Evolutionary conservation across 805 yeast genomes (phyloP).

Genomic region (Schwanniomyces vanrijiae): DNA sequence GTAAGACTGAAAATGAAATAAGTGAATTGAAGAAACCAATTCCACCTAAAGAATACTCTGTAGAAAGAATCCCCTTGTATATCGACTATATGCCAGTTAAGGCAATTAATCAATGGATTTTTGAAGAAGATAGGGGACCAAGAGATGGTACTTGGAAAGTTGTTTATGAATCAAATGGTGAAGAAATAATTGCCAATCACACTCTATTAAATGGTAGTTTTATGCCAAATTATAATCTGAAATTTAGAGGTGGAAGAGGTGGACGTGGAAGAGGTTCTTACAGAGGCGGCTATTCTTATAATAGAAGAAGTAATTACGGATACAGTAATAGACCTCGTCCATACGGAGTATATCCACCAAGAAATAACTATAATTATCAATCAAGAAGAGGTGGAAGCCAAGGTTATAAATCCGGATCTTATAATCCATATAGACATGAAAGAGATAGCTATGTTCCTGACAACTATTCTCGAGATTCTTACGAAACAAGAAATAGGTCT

Average conservation of each 20-base stretch:
- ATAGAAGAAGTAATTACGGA: slow-evolving; percentile 4
- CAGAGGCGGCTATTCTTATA: slow-evolving; percentile 1
- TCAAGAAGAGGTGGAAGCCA: slow-evolving; percentile 6
- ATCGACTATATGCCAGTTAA: slow-evolving; percentile 47
- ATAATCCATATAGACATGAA: slow-evolving; percentile 6
- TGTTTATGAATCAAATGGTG: slow-evolving; percentile 32
- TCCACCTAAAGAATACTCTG: slow-evolving; percentile 15
- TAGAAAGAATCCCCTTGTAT: slow-evolving; percentile 26
- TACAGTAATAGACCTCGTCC: slow-evolving; percentile 1
- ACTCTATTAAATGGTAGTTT: slow-evolving; percentile 16
- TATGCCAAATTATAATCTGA: slow-evolving; percentile 13
- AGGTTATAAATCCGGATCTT: slow-evolving; percentile 3
- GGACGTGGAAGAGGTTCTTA: slow-evolving; percentile 8
- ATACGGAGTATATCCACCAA: slow-evolving; percentile 3
- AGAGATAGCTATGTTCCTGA: slow-evolving; percentile 13
- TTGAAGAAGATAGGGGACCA: slow-evolving; percentile 46
- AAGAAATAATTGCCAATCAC: slow-evolving; percentile 21
- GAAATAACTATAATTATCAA: slow-evolving; percentile 3
- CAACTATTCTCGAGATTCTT: not conserved
- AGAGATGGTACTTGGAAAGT: slow-evolving; percentile 46
- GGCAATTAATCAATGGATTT: slow-evolving; percentile 46
- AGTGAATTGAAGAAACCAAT: slow-evolving; percentile 12
- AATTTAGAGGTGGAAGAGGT: not conserved
- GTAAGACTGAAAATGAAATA: slow-evolving; percentile 3
- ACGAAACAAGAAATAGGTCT: slow-evolving; percentile 6